Evolutionary conservation across 805 yeast genomes (phyloP), one percentile per base, ranked within the genome.

Genomic region (Monosporozyma solicola): DNA sequence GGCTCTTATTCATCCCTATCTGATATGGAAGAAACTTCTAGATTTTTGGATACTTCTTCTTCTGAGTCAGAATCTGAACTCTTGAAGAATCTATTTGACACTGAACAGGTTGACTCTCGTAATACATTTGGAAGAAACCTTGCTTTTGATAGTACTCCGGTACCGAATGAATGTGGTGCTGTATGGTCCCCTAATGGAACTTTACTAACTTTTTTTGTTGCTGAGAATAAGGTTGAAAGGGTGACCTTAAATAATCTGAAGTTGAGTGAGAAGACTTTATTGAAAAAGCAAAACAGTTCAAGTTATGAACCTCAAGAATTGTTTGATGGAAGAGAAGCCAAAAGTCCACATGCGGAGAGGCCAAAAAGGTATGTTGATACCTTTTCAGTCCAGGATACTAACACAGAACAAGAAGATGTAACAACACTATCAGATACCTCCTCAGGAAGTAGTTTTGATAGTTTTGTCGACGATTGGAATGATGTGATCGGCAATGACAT

Each of bases 101-200:
- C 32, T 11, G 51, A 53, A n/a, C 16, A 15, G 20, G 39, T 33
- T 3, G 54, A 53, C 24, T 44, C 49, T 4, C 49, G 51, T 11
- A 54, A 53, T 16, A 55, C 51, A 15, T 55, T 61, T 49, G 59
- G 59, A 15, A 52, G 60, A 9, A 58, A 59, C 41, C 52, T 61
- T 1, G 61, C 74, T 3, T 78, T 82, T 61, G 95, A 88, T 63
- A 83, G 88, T 43, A 87, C 96, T 0, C 97, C 97, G 0, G 77
- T 91, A 13, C 97, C 97, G 0, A 90, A 87, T 63, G 94, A 90
- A 9, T 91, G 96, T 72, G 97, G 97, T 9, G 97, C 96, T 0
- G 73, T 80, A 1, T 91, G 97, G 96, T 76, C 95, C 0, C 77
- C 81, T 11, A 77, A 80, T 3, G 97, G 97, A 0, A 80, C 80